Conservation (phyloP, 768 basidiomycete genomes). For the Porphyrellus cyaneotinctus region DNA sequence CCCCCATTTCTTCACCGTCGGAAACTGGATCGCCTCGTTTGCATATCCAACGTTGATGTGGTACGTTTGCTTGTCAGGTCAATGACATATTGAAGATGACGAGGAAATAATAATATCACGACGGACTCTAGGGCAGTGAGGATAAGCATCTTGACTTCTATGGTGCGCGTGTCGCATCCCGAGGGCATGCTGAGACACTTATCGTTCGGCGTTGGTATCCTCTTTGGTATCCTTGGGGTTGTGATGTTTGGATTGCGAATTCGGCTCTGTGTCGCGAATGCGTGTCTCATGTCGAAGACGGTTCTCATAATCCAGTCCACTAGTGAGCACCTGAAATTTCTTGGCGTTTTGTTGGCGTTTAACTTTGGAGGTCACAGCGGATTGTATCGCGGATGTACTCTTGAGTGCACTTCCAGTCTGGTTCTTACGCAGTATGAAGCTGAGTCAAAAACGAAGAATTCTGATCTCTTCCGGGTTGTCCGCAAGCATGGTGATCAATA, state of each 20-base stretch:
- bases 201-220: constrained; percentile 5
- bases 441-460: constrained; percentile 13
- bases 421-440: constrained; percentile 12
- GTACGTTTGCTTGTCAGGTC: background rate
- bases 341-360: background rate
- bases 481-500: constrained; percentile 20
- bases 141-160: constrained; percentile 23
- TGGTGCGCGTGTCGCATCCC: constrained; percentile 22
- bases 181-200: constrained; percentile 5
- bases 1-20: constrained; percentile 8
- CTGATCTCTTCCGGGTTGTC: constrained; percentile 21
- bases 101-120: background rate
- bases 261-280: background rate
- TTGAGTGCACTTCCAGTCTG: constrained; percentile 20
- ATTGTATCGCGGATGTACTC: constrained; percentile 18
- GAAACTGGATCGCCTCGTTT: constrained; percentile 14
- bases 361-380: constrained; percentile 11
- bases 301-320: constrained; percentile 16
- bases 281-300: constrained; percentile 8
- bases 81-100: background rate
- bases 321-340: constrained; percentile 12
- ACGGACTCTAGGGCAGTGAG: constrained; percentile 18
- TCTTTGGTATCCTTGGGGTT: constrained; percentile 15
- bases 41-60: constrained; percentile 19
- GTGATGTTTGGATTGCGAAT: constrained; percentile 10